Conservation (phyloP, 805 yeast species). For the Isabelozyma gotoi region DNA sequence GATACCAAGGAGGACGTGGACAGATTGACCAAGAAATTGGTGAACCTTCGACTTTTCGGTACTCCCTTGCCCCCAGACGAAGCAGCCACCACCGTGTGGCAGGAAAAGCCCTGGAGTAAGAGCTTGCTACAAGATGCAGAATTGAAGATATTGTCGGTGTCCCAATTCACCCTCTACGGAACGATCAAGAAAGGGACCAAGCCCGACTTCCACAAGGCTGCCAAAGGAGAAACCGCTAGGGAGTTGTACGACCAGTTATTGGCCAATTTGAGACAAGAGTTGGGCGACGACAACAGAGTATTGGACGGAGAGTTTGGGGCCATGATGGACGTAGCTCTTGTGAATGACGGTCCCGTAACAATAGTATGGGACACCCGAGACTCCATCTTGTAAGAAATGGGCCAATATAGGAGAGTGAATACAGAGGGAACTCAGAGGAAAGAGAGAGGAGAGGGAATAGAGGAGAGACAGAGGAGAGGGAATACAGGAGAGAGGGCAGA, state of each 20-base stretch:
- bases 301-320: conserved; percentile 93
- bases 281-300: conserved; percentile 61
- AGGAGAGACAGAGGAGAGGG: not conserved
- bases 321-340: conserved; percentile 90
- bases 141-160: conserved; percentile 80
- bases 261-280: conserved; percentile 40
- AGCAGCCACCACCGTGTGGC: conserved; percentile 39
- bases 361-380: conserved; percentile 74
- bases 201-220: conserved; percentile 93
- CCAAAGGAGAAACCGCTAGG: conserved; percentile 64
- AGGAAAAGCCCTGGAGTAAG: conserved; percentile 76
- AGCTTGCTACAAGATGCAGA: conserved; percentile 56
- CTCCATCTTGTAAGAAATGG: too few species aligned
- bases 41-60: conserved; percentile 72
- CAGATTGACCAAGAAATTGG: conserved; percentile 65
- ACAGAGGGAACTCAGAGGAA: conserved; percentile 7
- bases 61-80: conserved; percentile 48
- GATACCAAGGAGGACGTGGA: conserved; percentile 77
- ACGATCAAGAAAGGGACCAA: conserved; percentile 86
- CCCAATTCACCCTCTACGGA: conserved; percentile 90
- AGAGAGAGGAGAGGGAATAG: not conserved
- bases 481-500: too few species aligned
- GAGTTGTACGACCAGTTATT: conserved; percentile 57
- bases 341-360: conserved; percentile 94
- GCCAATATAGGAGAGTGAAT: not conserved